Base-by-base conservation (phyloP, 2,329 filamentous ascomycete species). In the Myriosclerotinia curreyana region DNA sequence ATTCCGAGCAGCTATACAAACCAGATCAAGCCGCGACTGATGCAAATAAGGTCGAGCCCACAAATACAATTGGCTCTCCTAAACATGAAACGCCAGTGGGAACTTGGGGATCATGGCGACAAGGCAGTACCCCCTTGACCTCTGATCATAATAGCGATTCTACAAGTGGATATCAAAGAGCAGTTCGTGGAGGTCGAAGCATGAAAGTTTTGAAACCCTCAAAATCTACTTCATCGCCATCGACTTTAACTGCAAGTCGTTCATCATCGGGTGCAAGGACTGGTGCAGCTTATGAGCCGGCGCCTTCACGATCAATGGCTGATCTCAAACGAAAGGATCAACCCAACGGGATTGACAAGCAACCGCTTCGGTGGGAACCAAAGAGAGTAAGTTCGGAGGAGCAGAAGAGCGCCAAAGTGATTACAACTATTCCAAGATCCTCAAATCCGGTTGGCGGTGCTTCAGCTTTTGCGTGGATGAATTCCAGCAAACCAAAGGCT, bases 391-490 rank as follows among this genome's bases (percentile, higher is more conserved):
- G 77, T 68, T 75, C 71, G 52, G 75, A 75, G 60, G 73, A 75
- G 36, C 73, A 75, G 20, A 75, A 75, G 42, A 66, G 58, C 8
- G 51, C 67, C 5, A 65, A 63, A 54, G 58, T 64, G 17, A 69
- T 71, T 58, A 60, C 69, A 34, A 70, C 66, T 7, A 65, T 82
- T 70, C 79, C 84, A 20, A 83, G 86, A 64, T 82, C 86, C 8
- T 81, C 86, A 40, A 98, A 98, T 73, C 94, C 95, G 0, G 85
- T 96, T 22, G 94, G 94, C 11, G 91, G 91, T n/a, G 94, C 90
- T 17, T 95, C 91, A 65, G 94, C 94, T 3, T 98, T 98, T 78
- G 88, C 90, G 15, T 98, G 93, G 93, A 88, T 97, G 80, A 94
- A 90, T 55, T 77, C 81, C 15, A 62, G 62, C 14, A 72, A 72